Evolutionary conservation across 441 rosid species (phyloP).

Genomic region (Euphorbia celastroides): DNA sequence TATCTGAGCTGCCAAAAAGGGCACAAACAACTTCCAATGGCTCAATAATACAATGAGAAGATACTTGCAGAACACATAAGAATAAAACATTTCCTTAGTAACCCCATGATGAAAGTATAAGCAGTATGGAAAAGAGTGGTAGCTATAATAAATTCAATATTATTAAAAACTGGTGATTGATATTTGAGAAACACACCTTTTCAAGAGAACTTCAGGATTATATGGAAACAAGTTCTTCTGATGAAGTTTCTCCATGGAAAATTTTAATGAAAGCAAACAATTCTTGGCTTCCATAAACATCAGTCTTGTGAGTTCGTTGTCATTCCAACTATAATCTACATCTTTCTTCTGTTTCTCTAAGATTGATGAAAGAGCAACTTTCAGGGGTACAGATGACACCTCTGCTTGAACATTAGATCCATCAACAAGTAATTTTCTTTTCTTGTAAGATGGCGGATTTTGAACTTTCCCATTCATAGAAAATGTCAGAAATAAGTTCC

Average conservation of each 20-base stretch:
- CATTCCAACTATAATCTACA: too few relatives aligned
- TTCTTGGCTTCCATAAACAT: slow-evolving; percentile 47
- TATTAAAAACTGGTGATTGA: background rate
- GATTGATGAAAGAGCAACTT: slow-evolving; percentile 13
- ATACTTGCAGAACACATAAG: background rate
- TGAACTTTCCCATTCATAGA: slow-evolving; percentile 24
- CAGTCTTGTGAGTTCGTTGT: too few relatives aligned
- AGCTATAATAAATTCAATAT: background rate
- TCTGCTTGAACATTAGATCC: slow-evolving; percentile 27
- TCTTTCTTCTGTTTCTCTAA: slow-evolving; percentile 19
- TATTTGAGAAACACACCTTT: slow-evolving; percentile 39
- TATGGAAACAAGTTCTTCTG: slow-evolving; percentile 72
- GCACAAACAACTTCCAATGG: slow-evolving; percentile 4
- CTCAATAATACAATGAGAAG: background rate
- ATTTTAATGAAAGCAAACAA: slow-evolving; percentile 73
- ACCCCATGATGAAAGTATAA: background rate
- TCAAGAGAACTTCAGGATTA: slow-evolving; percentile 71
- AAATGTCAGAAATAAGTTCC: slow-evolving; percentile 53
- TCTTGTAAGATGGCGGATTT: slow-evolving; percentile 39
- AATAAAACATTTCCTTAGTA: background rate
- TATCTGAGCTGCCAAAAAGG: background rate
- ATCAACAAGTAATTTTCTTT: slow-evolving; percentile 36
- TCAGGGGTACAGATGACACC: slow-evolving; percentile 9
- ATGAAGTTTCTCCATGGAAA: slow-evolving; percentile 59
- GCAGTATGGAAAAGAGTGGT: background rate